Evolutionary conservation across 495 filamentous ascomycete genomes (phyloP).

Genomic region (Cercophora scortea): DNA sequence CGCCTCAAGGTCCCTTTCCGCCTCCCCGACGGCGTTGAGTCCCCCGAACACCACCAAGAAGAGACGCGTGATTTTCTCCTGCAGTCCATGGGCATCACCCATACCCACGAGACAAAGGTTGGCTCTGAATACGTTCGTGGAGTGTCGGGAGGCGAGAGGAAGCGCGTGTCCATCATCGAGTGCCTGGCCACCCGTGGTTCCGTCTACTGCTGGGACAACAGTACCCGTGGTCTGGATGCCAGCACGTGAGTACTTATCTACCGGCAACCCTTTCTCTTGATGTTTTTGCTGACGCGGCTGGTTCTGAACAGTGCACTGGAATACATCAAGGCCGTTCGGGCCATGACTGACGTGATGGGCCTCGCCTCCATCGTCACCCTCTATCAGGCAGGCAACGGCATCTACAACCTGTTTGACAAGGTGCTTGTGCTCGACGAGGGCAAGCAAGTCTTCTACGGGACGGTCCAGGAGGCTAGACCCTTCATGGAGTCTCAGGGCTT

Average conservation of each 20-base stretch:
- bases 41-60: constrained; percentile 8
- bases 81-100: constrained; percentile 51
- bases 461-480: constrained; percentile 38
- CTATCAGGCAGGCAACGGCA: constrained; percentile 64
- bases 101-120: constrained; percentile 69
- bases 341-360: constrained; percentile 47
- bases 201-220: constrained; percentile 46
- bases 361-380: constrained; percentile 55
- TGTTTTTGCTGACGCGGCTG: no score
- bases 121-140: constrained; percentile 75
- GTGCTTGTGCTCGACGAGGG: constrained; percentile 56
- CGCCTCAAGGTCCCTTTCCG: constrained; percentile 39
- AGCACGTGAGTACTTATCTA: constrained; percentile 13
- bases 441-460: constrained; percentile 56
- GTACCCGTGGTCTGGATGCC: constrained; percentile 42
- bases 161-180: constrained; percentile 47
- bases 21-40: constrained; percentile 10
- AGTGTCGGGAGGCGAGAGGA: constrained; percentile 54
- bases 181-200: constrained; percentile 15
- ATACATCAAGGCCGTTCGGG: constrained; percentile 36
- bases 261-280: not conserved
- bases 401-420: constrained; percentile 59
- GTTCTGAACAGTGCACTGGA: constrained; percentile 33
- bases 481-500: constrained; percentile 51
- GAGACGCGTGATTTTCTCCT: constrained; percentile 19